Conservation (phyloP, 306 rosid species). For the Quercus mongolica region DNA sequence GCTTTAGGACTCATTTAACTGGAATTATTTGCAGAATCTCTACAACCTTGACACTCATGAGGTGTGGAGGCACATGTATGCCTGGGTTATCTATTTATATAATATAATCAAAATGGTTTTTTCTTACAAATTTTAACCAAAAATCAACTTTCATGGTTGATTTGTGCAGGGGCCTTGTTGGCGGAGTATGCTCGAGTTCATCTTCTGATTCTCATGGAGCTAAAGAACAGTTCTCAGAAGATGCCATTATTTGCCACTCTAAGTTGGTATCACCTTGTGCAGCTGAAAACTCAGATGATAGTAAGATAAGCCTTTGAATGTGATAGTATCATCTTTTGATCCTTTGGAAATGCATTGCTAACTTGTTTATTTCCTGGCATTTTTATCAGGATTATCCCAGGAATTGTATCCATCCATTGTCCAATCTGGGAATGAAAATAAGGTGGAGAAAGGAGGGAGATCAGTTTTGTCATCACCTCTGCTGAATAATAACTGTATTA, state of each 20-base stretch:
- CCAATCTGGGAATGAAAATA: slow-evolving; percentile 35
- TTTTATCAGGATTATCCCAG: slow-evolving; percentile 29
- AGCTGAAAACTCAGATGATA: slow-evolving; percentile 44
- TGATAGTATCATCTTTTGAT: slow-evolving; percentile 8
- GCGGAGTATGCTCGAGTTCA: slow-evolving; percentile 49
- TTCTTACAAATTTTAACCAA: not conserved
- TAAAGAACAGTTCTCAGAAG: slow-evolving; percentile 47
- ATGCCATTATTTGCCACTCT: slow-evolving; percentile 36
- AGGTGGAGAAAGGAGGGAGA: slow-evolving; percentile 37
- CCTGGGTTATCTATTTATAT: not conserved
- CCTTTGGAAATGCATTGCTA: slow-evolving; percentile 14
- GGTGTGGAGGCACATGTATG: not conserved
- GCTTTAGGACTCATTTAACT: not conserved
- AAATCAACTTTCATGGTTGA: slow-evolving; percentile 1
- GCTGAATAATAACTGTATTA: slow-evolving; percentile 29
- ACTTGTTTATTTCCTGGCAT: slow-evolving; percentile 10
- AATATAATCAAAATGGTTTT: not conserved
- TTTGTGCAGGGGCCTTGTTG: slow-evolving; percentile 51
- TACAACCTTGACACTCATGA: not conserved
- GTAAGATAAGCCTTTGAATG: slow-evolving; percentile 37
- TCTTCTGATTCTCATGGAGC: slow-evolving; percentile 64
- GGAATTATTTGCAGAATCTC: not conserved
- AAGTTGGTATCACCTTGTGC: slow-evolving; percentile 45
- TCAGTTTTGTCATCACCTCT: slow-evolving; percentile 35
- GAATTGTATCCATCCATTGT: slow-evolving; percentile 30